Evolutionary conservation across 495 filamentous ascomycete species (phyloP).

Genomic region (Ramalina peruviana): DNA sequence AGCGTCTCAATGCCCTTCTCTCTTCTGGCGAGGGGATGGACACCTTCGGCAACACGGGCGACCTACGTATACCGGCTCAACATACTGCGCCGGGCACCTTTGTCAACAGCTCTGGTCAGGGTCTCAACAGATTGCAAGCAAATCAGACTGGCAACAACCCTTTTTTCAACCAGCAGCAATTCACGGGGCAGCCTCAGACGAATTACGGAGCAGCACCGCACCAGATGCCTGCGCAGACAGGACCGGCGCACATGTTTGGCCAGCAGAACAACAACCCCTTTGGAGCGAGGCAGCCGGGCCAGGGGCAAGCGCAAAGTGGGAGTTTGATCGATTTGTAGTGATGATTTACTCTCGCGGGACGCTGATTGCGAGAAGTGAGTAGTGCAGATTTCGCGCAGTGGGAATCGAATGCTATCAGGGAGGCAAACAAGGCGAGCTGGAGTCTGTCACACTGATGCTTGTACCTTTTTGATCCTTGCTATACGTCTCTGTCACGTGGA

Average conservation of each 20-base stretch:
- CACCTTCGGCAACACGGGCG: slow-evolving; percentile 91
- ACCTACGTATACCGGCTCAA: slow-evolving; percentile 88
- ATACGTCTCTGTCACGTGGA: no score
- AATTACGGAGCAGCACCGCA: slow-evolving; percentile 23
- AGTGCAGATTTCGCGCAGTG: no score
- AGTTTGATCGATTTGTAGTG: slow-evolving; percentile 85
- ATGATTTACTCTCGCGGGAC: background rate
- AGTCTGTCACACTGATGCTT: no score
- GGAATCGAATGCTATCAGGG: no score
- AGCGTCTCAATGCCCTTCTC: slow-evolving; percentile 82
- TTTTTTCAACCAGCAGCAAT: slow-evolving; percentile 65
- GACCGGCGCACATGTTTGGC: slow-evolving; percentile 47
- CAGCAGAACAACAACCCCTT: slow-evolving; percentile 56
- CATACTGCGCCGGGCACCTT: slow-evolving; percentile 96
- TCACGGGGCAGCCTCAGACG: slow-evolving; percentile 61
- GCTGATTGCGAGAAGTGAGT: no score
- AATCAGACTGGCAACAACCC: slow-evolving; percentile 85
- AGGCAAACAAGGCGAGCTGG: no score
- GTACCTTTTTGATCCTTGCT: no score
- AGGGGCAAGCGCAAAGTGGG: slow-evolving; percentile 52
- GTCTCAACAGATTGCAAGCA: slow-evolving; percentile 50
- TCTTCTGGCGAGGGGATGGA: slow-evolving; percentile 81
- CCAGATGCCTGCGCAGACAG: slow-evolving; percentile 59
- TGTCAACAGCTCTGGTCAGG: slow-evolving; percentile 82
- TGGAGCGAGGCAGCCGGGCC: slow-evolving; percentile 42